A percentile compares a stretch with the other conserved stretches of the same genome.
phyloP scores from a whole-genome alignment of 345 rosid genomes.

The Bruguiera gymnorhiza region DNA sequence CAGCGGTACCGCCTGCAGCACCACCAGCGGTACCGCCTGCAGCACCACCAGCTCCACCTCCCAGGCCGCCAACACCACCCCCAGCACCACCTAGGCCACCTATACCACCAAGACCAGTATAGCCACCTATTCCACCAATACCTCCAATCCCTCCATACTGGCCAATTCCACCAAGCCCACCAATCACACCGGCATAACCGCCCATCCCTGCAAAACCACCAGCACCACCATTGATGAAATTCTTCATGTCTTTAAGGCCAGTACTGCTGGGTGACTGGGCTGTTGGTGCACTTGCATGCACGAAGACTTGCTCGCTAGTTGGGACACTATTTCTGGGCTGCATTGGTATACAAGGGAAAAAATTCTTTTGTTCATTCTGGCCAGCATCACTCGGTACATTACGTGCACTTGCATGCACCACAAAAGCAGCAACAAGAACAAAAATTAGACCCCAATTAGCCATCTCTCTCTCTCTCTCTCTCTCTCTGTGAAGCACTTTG shows the following conservation, averaged over 20 bases:
- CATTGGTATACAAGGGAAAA: constrained; percentile 12
- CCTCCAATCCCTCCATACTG: constrained; percentile 52
- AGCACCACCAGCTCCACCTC: not conserved
- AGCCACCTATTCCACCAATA: constrained; percentile 52
- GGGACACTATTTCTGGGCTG: not conserved
- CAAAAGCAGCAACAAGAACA: constrained; percentile 22
- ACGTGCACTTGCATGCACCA: constrained; percentile 40
- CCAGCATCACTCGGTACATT: constrained; percentile 23
- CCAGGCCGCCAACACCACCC: constrained; percentile 28
- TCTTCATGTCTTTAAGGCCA: constrained; percentile 55
- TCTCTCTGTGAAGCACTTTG: not conserved
- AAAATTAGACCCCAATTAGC: constrained; percentile 12
- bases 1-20: not conserved
- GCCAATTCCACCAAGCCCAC: constrained; percentile 49
- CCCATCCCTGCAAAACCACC: constrained; percentile 79
- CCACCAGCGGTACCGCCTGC: not conserved
- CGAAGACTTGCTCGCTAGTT: constrained; percentile 11
- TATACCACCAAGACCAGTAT: constrained; percentile 39
- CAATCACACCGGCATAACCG: constrained; percentile 59
- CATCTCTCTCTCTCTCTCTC: constrained; percentile 17
- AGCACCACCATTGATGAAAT: constrained; percentile 53
- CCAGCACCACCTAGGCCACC: constrained; percentile 34
- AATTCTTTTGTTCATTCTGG: constrained; percentile 6
- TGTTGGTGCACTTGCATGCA: constrained; percentile 38
- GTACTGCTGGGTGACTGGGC: constrained; percentile 39